Base-by-base conservation (phyloP, 2,329 filamentous ascomycete genomes). In the Zasmidium citrigriseum region DNA sequence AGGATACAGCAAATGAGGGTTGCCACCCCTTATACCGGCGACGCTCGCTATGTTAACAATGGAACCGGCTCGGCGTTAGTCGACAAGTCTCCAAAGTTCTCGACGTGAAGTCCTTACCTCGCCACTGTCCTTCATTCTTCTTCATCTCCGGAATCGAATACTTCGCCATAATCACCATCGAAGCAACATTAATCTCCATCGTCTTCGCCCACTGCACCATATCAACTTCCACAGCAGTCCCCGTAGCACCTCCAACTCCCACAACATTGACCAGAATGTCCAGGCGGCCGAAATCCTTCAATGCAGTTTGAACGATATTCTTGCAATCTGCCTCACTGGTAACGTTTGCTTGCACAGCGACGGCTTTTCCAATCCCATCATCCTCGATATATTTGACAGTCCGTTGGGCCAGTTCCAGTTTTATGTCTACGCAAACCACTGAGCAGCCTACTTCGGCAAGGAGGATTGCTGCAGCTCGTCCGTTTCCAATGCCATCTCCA, bases 221-320 rank as follows among this genome's bases (percentile, higher is more conserved):
- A 64, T 88, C 83, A 0, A 88, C 82, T 0, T 85, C 82, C 1
- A 84, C 76, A 0, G 86, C 85, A 1, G 82, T 86, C 0, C 87
- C 87, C 1, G 73, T 56, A 0, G 85, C 80, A 0, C 87, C 87
- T 3, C 78, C 77, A 20, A 88, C 75, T 0, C 87, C 87, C 1
- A 89, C 86, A 56, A 84, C 85, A 66, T 89, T 89, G 34, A 89
- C 75, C 0, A 89, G 73, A 45, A 89, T 85, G 64, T 89, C 85
- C 1, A 89, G 62, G 1, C 82, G 75, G 0, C 84, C 84, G 62
- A 82, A 88, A 1, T 70, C 64, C 1, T 75, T 59, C 1, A 85
- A 14, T 0, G 85, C 79, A 0, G 69, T 56, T 0, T 76, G 54
- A 60, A 78, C 74, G 25, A 70, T 68, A 16, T 59, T 59, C 51